Evolutionary conservation across 2,329 filamentous ascomycete species (phyloP), one percentile per base, ranked within the genome.

Genomic region (Byssothecium circinans): DNA sequence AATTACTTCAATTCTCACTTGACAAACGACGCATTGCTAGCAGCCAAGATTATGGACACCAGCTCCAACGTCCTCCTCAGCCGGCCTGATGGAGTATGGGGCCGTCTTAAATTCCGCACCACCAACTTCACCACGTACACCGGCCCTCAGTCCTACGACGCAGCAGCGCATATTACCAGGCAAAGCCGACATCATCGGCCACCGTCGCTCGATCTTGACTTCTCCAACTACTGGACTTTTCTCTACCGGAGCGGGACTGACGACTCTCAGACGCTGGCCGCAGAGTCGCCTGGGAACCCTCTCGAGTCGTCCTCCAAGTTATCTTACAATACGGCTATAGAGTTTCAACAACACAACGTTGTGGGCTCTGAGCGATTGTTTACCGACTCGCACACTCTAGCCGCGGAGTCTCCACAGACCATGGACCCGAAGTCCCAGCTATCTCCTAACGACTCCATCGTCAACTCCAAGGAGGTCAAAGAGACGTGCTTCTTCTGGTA

Each of bases 401-500:
- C 30, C n/a, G 2, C 19, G 18, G 38, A 49, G 10, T 27, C 29
- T 25, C 23, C 30, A 4, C 32, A 37, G 29, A 10, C 11, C 14
- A 15, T 15, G 8, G 18, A 22, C 32, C 12, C 27, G 14, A 30
- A 30, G 27, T 8, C 14, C 8, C 27, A 33, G 14, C 14, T 33
- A 5, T 25, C 23, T 5, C 23, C 23, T 10, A 25, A 6, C 5
- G 23, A 25, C n/a, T n/a, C n/a, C n/a, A 19, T 25, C 38, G 6
- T 14, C 33, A 7, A 14, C 40, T 22, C 7, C 34, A 8, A 10
- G 15, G n/a, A 8, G 2, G n/a, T 30, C n/a, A 51, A 52, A 15
- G 50, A 60, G 30, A 63, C 56, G 2, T 65, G 61, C 32, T 62
- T 64, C 53, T 64, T 62, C 51, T 63, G 58, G 58, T 64, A 63